Percentiles rank a stretch among this genome's conserved stretches.
These are phyloP conservation scores for Blastobotrys elegans DNA, from an alignment of 1,139 yeast species.

Conservation along the genomic window DNA sequence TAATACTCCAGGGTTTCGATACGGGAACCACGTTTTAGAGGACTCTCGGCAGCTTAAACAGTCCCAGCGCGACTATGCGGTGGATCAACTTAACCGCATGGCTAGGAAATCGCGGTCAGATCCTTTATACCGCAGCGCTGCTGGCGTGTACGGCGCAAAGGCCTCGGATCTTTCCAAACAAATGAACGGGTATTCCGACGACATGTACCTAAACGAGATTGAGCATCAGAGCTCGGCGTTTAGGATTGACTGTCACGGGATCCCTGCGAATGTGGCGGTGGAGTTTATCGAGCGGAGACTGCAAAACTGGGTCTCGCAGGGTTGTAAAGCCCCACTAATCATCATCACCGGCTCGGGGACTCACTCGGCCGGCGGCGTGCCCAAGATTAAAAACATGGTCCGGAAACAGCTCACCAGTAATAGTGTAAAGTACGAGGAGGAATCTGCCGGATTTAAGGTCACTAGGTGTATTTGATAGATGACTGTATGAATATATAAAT, in stretches of 20 bases:
- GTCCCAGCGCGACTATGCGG: constrained; percentile 6
- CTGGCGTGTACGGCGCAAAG: constrained; percentile 25
- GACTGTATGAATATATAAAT: no score
- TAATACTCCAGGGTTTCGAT: background rate
- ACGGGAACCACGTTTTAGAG: background rate
- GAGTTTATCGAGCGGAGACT: constrained; percentile 13
- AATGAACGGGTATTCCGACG: constrained; percentile 16
- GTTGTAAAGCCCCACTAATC: constrained; percentile 25
- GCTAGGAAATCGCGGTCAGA: constrained; percentile 23
- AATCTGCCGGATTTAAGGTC: constrained; percentile 8
- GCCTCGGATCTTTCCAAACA: constrained; percentile 14
- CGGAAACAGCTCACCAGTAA: constrained; percentile 22
- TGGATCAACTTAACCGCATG: constrained; percentile 16
- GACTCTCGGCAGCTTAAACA: background rate
- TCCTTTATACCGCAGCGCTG: constrained; percentile 27
- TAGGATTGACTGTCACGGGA: constrained; percentile 29
- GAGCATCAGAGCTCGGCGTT: constrained; percentile 18
- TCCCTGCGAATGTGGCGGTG: constrained; percentile 27
- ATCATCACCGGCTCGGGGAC: constrained; percentile 33
- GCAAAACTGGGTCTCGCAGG: constrained; percentile 18
- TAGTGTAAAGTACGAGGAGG: constrained; percentile 22
- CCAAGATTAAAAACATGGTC: constrained; percentile 30
- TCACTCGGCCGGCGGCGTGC: constrained; percentile 30
- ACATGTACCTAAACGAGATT: constrained; percentile 16
- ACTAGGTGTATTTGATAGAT: background rate